Evolutionary conservation across 116 monocot species (phyloP).

Genomic region (Papilionanthe hybrid): DNA sequence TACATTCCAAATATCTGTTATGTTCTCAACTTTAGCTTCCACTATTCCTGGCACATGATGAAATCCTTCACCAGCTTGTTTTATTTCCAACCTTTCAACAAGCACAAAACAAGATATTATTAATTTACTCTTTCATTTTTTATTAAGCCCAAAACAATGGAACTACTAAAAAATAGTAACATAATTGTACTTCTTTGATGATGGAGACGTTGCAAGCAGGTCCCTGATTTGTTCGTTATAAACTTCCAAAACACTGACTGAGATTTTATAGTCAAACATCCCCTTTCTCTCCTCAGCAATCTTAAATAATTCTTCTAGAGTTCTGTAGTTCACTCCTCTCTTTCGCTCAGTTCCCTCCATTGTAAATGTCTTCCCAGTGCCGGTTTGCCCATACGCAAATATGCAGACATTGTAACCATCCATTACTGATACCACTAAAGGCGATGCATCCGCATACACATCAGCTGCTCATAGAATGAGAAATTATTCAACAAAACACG

Average conservation of each 20-base stretch:
- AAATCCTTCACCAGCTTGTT: constrained; percentile 61
- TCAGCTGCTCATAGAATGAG: constrained; percentile 33
- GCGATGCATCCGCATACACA: constrained; percentile 81
- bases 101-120: neutral
- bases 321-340: constrained; percentile 89
- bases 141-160: neutral
- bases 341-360: constrained; percentile 74
- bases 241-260: constrained; percentile 89
- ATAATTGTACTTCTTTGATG: constrained; percentile 62
- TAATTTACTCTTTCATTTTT: neutral
- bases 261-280: constrained; percentile 52
- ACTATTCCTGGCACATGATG: constrained; percentile 85
- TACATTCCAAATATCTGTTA: constrained; percentile 76
- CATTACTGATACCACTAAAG: constrained; percentile 71
- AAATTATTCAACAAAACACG: neutral
- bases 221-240: constrained; percentile 93
- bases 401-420: constrained; percentile 98
- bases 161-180: neutral
- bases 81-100: constrained; percentile 58
- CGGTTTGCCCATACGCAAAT: constrained; percentile 95
- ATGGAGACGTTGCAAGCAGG: constrained; percentile 66
- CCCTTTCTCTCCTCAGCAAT: constrained; percentile 62
- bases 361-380: constrained; percentile 89
- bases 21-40: constrained; percentile 68
- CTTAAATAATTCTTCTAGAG: constrained; percentile 73